Evolutionary conservation across 2,329 filamentous ascomycete species (phyloP), one percentile per base, ranked within the genome.

Genomic region (Cercospora sesami): DNA sequence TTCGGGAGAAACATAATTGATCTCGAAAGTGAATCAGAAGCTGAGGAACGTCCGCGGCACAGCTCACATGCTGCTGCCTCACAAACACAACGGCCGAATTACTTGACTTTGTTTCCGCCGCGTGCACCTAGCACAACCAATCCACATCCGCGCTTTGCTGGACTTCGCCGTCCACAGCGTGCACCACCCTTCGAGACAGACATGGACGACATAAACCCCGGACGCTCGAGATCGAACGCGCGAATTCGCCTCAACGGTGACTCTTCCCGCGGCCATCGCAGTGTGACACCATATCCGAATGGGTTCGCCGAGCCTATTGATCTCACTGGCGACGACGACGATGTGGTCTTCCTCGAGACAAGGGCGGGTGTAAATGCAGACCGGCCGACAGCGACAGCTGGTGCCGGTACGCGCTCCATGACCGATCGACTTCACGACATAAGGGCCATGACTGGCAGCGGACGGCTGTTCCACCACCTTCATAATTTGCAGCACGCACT

Each of bases 1-100:
- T 81, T 79, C 68, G 77, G 78, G 23, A 76, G 80, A 67, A 78
- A 81, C 23, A 82, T 81, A 33, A 83, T 83, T 67, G 80, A 81
- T 65, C 68, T 82, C 28, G 68, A 66, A 61, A 68, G 60, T 66
- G 70, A 72, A 48, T 70, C 67, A 48, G 69, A 73, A 36, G 65
- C 72, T 26, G 66, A 64, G 57, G 31, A 39, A 42, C 45, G 14
- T 18, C 30, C 30, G 28, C 61, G 48, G 31, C 28, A 31, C 18
- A 26, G 21, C 36, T 59, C 33, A 45, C 62, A 64, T 59, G 31
- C 67, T 62, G 39, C 60, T 39, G 63, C 63, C 28, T 63, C 60
- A 60, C 30, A 51, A 39, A 36, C 60, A n/a, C 48, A 51, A 65
- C 63, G 62, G 58, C 62, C 68, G 7, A 67, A 67, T 62, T 66